These are phyloP conservation scores for Jaminaea rosea DNA, from an alignment of 1,284 basidiomycete genomes.

Conservation along the genomic window DNA sequence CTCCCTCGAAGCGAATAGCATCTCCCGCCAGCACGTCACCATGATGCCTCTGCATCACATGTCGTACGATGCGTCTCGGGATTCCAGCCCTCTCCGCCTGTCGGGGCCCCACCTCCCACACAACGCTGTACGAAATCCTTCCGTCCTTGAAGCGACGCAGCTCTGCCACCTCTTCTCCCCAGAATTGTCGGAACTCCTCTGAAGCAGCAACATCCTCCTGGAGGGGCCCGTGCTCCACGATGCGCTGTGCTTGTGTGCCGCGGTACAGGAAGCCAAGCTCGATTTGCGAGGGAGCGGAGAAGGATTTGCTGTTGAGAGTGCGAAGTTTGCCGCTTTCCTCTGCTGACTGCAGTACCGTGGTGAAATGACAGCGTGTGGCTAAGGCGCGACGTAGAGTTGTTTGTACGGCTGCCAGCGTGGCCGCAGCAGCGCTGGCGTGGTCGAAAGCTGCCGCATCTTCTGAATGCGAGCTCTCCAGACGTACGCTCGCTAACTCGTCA, in stretches of 20 bases:
- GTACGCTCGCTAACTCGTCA: slow-evolving; percentile 43
- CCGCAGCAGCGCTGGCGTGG: slow-evolving; percentile 1
- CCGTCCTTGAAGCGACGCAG: slow-evolving; percentile 96
- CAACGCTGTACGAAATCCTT: slow-evolving; percentile 80
- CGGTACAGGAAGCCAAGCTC: slow-evolving; percentile 31
- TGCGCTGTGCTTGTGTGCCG: slow-evolving; percentile 30
- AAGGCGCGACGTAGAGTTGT: not conserved
- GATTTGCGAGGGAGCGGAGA: slow-evolving; percentile 8
- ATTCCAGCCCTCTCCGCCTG: slow-evolving; percentile 58
- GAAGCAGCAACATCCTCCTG: slow-evolving; percentile 49
- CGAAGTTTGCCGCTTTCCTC: no score
- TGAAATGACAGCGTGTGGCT: not conserved
- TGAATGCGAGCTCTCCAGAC: no score
- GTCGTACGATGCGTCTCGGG: slow-evolving; percentile 63
- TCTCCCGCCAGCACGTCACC: slow-evolving; percentile 54
- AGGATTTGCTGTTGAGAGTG: no score
- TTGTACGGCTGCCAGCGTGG: not conserved
- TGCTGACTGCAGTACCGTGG: not conserved
- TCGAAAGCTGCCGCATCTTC: no score
- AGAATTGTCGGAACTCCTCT: slow-evolving; percentile 68
- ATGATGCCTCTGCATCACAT: slow-evolving; percentile 70
- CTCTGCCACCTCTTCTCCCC: slow-evolving; percentile 88
- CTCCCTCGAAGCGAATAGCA: slow-evolving; percentile 54
- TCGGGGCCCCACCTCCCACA: slow-evolving; percentile 60
- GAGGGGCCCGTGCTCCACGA: slow-evolving; percentile 52